Evolutionary conservation across 129 eudicot species (phyloP).

Genomic region (carrot (Daucus carota)): DH1_v3.0 NC_030386.2:34592001-34592500

Average conservation of each 20-base stretch:
- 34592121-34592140: neutral
- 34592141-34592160: neutral
- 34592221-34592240: conserved; percentile 86
- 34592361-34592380: neutral
- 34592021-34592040: conserved; percentile 67
- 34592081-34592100: conserved; percentile 11
- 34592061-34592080: conserved; percentile 48
- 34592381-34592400: neutral
- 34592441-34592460: neutral
- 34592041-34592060: conserved; percentile 75
- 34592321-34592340: neutral
- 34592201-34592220: conserved; percentile 84
- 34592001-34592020: conserved; percentile 78
- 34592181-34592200: too few relatives aligned
- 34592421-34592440: neutral
- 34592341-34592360: neutral
- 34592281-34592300: conserved; percentile 76
- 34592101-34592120: neutral
- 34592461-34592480: neutral
- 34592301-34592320: conserved; percentile 56
- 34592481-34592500: neutral
- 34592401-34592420: neutral
- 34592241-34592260: conserved; percentile 63
- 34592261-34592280: conserved; percentile 75
- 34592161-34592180: conserved; percentile 47